Conservation (phyloP, 352 stramenopile genomes). For the Phytophthora pisi region DNA sequence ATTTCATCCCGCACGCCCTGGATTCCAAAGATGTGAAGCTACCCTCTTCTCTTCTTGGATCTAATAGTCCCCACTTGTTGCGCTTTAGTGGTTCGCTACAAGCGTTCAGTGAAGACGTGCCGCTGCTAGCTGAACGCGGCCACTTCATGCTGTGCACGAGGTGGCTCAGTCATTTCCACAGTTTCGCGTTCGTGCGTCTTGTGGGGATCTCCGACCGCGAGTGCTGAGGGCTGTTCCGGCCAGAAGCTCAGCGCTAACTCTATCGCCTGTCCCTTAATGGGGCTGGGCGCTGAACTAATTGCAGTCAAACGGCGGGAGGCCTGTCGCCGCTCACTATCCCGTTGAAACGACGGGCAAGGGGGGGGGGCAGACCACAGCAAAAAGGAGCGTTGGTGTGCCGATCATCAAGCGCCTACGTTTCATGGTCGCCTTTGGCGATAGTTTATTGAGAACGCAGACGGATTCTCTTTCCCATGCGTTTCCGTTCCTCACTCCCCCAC, state of each 20-base stretch:
- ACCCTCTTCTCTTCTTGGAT: neutral
- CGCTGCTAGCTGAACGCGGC: conserved; percentile 7
- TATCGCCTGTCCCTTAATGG: conserved; percentile 2
- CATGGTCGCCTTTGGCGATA: neutral
- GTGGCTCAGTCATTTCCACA: conserved; percentile 14
- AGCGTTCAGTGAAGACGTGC: conserved; percentile 4
- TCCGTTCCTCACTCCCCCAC: conserved; percentile 1
- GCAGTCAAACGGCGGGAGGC: neutral
- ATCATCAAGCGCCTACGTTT: neutral
- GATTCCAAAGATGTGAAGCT: too few relatives aligned
- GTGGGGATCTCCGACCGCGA: neutral
- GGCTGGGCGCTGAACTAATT: neutral
- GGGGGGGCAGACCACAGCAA: neutral
- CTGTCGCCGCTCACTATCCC: conserved; percentile 5
- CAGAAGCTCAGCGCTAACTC: conserved; percentile 8
- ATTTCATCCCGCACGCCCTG: too few relatives aligned
- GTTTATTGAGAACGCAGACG: neutral
- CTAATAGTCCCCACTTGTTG: neutral
- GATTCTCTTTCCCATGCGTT: conserved; percentile 15
- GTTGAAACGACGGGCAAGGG: conserved; percentile 7
- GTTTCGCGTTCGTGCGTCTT: conserved; percentile 3
- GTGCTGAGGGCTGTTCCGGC: conserved; percentile 4
- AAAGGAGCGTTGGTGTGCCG: conserved; percentile 1
- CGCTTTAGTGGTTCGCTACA: neutral
- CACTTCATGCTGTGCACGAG: conserved; percentile 4